These are phyloP conservation scores for Rhynchospora breviuscula DNA, from an alignment of 176 grass and related monocot species.

Conservation along the genomic window DNA sequence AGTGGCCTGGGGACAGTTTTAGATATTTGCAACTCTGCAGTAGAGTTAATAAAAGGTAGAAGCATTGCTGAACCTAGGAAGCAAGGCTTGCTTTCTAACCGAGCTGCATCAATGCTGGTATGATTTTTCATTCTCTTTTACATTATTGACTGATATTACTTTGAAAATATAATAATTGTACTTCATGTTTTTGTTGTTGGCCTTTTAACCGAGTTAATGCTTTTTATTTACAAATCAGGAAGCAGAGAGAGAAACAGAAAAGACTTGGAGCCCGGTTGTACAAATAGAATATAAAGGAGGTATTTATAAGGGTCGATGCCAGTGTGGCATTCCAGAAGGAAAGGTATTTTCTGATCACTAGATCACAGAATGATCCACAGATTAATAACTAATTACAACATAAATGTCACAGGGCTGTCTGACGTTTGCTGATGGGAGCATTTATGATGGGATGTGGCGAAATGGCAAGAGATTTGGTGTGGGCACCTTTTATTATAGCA, in stretches of 20 bases:
- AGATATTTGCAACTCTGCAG: constrained; percentile 62
- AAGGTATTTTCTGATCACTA: constrained; percentile 48
- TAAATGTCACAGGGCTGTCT: constrained; percentile 45
- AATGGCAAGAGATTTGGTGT: constrained; percentile 90
- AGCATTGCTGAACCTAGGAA: constrained; percentile 55
- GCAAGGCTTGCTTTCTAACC: constrained; percentile 44
- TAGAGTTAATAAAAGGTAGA: constrained; percentile 60
- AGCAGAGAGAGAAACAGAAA: constrained; percentile 83
- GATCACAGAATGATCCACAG: not conserved
- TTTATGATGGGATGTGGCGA: constrained; percentile 91
- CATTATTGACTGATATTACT: not conserved
- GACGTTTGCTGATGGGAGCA: constrained; percentile 64
- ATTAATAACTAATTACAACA: not conserved
- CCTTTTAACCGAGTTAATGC: not conserved
- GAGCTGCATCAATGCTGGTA: constrained; percentile 90
- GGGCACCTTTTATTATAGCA: constrained; percentile 76
- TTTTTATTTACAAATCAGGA: constrained; percentile 42
- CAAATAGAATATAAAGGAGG: constrained; percentile 81
- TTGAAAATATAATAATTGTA: not conserved
- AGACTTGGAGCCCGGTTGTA: constrained; percentile 77
- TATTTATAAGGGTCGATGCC: constrained; percentile 80
- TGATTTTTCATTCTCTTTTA: constrained; percentile 6
- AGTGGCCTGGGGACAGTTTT: constrained; percentile 55
- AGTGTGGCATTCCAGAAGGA: constrained; percentile 95
- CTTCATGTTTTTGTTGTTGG: not conserved